Evolutionary conservation across 495 filamentous ascomycete genomes (phyloP).

Genomic region (Daldinia concentrica): DNA sequence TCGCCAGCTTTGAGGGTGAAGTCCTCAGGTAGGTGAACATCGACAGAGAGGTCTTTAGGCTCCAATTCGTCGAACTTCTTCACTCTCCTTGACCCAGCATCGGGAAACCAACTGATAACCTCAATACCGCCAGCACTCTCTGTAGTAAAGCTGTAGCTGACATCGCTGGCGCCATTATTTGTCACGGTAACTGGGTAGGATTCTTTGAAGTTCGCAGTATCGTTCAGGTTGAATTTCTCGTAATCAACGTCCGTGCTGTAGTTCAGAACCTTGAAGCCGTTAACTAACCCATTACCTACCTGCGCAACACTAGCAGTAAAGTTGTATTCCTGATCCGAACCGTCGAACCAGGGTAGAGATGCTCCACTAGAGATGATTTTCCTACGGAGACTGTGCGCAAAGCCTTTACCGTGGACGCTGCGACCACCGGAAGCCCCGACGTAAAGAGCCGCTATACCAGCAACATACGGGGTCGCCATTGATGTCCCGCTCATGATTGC

Average conservation of each 20-base stretch:
- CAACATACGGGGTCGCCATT: slow-evolving; percentile 60
- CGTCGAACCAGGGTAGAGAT: background rate
- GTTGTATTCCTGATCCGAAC: background rate
- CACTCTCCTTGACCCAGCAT: background rate
- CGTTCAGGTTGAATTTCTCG: slow-evolving; percentile 55
- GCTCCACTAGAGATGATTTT: background rate
- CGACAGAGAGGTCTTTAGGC: background rate
- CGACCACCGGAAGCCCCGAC: slow-evolving; percentile 48
- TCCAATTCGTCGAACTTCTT: background rate
- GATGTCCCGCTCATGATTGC: slow-evolving; percentile 56
- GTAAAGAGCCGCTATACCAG: slow-evolving; percentile 55
- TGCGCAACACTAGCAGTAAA: background rate
- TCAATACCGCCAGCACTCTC: background rate
- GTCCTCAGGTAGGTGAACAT: background rate
- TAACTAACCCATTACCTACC: slow-evolving; percentile 56
- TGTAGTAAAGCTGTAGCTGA: slow-evolving; percentile 49
- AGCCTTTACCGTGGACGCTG: slow-evolving; percentile 30
- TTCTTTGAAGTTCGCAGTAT: slow-evolving; percentile 53
- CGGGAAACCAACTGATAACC: background rate
- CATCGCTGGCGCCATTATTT: slow-evolving; percentile 50
- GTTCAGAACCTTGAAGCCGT: slow-evolving; percentile 54
- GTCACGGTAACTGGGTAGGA: slow-evolving; percentile 52
- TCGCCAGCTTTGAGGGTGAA: background rate
- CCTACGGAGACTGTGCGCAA: background rate
- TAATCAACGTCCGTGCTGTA: slow-evolving; percentile 51